Base-by-base conservation (phyloP, 192 early-diverging fungal genomes). In the Allomyces arbusculus region DNA sequence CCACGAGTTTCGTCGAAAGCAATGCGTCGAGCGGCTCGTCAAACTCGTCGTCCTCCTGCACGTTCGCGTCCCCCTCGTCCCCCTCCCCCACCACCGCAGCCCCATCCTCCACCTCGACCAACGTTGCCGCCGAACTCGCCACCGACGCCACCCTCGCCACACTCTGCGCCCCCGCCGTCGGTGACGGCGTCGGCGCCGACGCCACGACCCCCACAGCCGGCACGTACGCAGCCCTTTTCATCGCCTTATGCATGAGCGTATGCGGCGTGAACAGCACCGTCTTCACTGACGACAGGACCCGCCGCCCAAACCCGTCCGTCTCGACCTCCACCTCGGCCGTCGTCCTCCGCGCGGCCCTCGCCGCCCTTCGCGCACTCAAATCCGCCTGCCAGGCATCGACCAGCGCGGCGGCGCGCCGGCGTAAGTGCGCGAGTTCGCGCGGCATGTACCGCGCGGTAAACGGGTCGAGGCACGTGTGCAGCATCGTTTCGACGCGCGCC, bases 1-100 rank as follows among this genome's bases (percentile, higher is more conserved):
- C 71, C 24, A 86, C 87, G 68, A 91, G 71, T 67, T 94, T 91
- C 61, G 96, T 66, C 58, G 81, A 84, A 10, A 92, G 69, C 40
- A 87, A 69, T 23, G 81, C 75, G 62, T 84, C 83, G 58, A 91
- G 65, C 33, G 33, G 33, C 66, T 74, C 68, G 44, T 83, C 79
- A n/a, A 78, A 66, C 66, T 77, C 69, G 40, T 72, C 69, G 50
- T n/a, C 50, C 12, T 55, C 50, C 7, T 40, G 33, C 33, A 3
- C 33, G 33, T 40, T 7, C 33, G 33, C 7, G 7, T 0, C 2
- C 33, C 33, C 33, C 7, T 8, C 33, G 5, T 40, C 33, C 33
- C 33, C 33, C 33, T 40, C 33, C 33, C 26, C 26, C 26, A 28
- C 26, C 26, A 1, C 26, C 26, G 4, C 26, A 4, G 26, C 26